These are phyloP conservation scores for Globisporangium middletonii DNA, from an alignment of 352 stramenopile species.

Conservation along the genomic window DNA sequence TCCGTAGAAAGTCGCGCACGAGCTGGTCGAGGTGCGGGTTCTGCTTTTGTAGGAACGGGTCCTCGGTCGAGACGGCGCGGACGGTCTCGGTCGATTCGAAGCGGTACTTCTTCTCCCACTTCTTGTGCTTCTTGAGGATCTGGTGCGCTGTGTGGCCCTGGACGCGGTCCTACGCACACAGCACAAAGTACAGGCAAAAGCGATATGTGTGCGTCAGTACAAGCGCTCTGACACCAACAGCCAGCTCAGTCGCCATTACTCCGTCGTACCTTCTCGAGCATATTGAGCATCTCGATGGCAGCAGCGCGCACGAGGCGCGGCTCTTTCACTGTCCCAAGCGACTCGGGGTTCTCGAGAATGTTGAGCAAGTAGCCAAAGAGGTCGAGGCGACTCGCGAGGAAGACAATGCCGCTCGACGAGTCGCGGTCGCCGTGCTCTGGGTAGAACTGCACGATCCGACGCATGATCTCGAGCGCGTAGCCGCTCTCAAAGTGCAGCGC, in stretches of 20 bases:
- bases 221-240: no score
- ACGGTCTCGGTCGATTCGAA: conserved; percentile 43
- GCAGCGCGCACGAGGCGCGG: conserved; percentile 53
- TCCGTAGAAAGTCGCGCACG: conserved; percentile 43
- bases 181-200: conserved; percentile 2
- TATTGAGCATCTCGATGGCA: conserved; percentile 74
- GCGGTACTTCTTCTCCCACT: conserved; percentile 82
- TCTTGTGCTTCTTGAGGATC: conserved; percentile 85
- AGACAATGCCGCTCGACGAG: conserved; percentile 61
- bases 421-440: conserved; percentile 61
- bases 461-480: conserved; percentile 70
- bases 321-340: conserved; percentile 55
- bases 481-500: conserved; percentile 60
- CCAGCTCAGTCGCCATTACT: not conserved
- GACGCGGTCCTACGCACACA: conserved; percentile 60
- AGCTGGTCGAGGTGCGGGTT: conserved; percentile 50
- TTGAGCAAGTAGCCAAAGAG: conserved; percentile 72
- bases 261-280: conserved; percentile 55
- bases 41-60: conserved; percentile 64
- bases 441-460: conserved; percentile 60
- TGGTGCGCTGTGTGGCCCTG: conserved; percentile 69
- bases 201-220: no score
- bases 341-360: conserved; percentile 57
- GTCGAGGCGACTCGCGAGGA: conserved; percentile 55
- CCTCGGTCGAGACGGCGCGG: conserved; percentile 40